Base-by-base conservation (phyloP, 2,329 filamentous ascomycete genomes). In the Ophiostoma piceae region DNA sequence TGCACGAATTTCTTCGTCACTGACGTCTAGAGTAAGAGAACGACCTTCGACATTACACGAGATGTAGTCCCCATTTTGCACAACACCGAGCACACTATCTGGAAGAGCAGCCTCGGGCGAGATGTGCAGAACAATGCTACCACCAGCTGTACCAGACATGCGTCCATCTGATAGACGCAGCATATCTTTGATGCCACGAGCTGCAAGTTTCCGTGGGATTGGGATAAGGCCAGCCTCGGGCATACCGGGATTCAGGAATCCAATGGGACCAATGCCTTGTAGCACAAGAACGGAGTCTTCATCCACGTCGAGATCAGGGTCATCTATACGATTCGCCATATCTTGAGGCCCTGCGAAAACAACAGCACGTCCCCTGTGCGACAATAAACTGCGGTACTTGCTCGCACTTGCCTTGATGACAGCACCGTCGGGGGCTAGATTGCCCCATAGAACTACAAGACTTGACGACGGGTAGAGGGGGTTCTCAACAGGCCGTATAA, bases 41-140 rank as follows among this genome's bases (percentile, higher is more conserved):
- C 87, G 85, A 73, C 87, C 87, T 57, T 86, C 90, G 68, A 90
- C 88, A 79, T 94, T 90, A 75, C 94, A 95, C 0, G 87, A 90
- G 66, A 97, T 88, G 32, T 88, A 76, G 78, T 97, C 94, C 0
- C 92, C 93, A 71, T 92, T 86, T 71, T 82, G 79, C 2, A 97
- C 87, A 1, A 96, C 79, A 0, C 91, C 94, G 72, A 97, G 86
- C 0, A 92, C 91, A 0, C 91, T 92, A 12, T 86, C 88, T 0
- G 91, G 91, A 39, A 84, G 79, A 0, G 91, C 92, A 0, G 92
- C 92, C 79, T 97, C 94, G 0, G 94, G 94, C 2, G 89, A 89
- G 6, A 97, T 89, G 74, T 97, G 94, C 6, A 95, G 87, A 0
- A 95, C 92, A 73, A 97, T 94, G 70, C 95, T 97, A 0, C 94